Evolutionary conservation across 2,329 filamentous ascomycete genomes (phyloP), one percentile per base, ranked within the genome.

Genomic region (Paecilomyces dactylethromorphus): DNA sequence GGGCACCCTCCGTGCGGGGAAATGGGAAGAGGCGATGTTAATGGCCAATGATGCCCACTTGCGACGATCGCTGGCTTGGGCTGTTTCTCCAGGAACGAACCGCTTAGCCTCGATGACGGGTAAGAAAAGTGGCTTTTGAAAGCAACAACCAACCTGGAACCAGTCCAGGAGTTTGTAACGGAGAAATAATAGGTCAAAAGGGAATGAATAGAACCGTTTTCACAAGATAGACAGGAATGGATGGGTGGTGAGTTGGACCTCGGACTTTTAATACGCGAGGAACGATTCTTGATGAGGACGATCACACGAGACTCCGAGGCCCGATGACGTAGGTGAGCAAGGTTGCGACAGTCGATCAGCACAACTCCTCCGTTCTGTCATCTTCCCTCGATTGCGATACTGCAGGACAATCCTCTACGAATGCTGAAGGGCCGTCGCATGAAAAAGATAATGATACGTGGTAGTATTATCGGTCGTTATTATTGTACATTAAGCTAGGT

Each of bases 281-380:
- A 39, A 39, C 35, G 2, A n/a, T 6, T 39, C 35, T 6, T 39
- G 4, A 5, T 12, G 35, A 35, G 11, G 35, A 39, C 35, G 35
- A 39, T 39, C 35, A 39, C 35, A 39, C 29, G 65, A 65, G n/a
- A n/a, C n/a, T n/a, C n/a, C n/a, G n/a, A n/a, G n/a, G n/a, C 6
- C 33, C 26, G n/a, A 45, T 45, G 39, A 45, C 39, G 39, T 45
- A n/a, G 39, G 18, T 10, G 39, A 45, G 3, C 39, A 45, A 15
- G 35, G 13, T 45, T 45, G 35, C 15, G 13, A 45, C 21, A 18
- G n/a, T 45, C 39, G 39, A 45, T 45, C 39, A 45, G n/a, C 39
- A 18, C 39, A 45, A 21, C 39, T 45, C 15, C 21, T 45, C 39
- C 21, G n/a, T 18, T 45, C 39, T 45, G n/a, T 18, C 15, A 18